phyloP scores from a whole-genome alignment of 2,329 filamentous ascomycete genomes.

The Colletotrichum limetticola region DNA sequence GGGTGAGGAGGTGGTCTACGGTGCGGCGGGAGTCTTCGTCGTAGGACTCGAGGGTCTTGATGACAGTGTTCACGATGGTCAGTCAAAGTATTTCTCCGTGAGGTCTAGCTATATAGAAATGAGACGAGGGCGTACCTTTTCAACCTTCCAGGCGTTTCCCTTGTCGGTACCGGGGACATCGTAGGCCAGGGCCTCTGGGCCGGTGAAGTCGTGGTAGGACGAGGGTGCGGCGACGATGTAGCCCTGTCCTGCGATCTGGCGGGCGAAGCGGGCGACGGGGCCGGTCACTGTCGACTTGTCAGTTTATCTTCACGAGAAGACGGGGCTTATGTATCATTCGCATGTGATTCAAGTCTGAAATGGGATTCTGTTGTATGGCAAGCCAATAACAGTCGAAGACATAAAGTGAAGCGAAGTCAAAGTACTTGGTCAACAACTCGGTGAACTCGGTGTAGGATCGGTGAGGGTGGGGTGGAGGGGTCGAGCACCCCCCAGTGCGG shows the following conservation, averaged over 20 bases:
- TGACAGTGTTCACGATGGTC: background rate
- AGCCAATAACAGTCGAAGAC: no score
- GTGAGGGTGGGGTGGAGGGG: conserved; percentile 19
- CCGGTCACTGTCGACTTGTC: conserved; percentile 73
- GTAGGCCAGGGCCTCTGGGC: conserved; percentile 85
- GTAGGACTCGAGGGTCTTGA: conserved; percentile 85
- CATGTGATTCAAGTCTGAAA: background rate
- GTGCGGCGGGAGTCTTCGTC: conserved; percentile 79
- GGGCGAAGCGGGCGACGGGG: conserved; percentile 87
- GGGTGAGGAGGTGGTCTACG: conserved; percentile 75
- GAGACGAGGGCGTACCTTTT: conserved; percentile 65
- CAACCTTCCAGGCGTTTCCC: conserved; percentile 87
- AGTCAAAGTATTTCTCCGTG: background rate
- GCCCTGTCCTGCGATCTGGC: conserved; percentile 91
- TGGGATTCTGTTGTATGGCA: background rate
- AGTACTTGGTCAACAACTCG: background rate
- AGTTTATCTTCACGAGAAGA: background rate
- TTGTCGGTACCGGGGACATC: conserved; percentile 88
- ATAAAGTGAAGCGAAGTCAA: background rate
- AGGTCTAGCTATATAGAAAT: background rate
- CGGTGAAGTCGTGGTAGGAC: conserved; percentile 93
- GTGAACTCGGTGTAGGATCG: background rate
- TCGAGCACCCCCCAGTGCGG: conserved; percentile 11
- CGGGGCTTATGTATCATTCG: background rate
- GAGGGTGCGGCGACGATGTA: conserved; percentile 94